Evolutionary conservation across 805 yeast species (phyloP).

Genomic region (Ogataea populi-albae): DNA sequence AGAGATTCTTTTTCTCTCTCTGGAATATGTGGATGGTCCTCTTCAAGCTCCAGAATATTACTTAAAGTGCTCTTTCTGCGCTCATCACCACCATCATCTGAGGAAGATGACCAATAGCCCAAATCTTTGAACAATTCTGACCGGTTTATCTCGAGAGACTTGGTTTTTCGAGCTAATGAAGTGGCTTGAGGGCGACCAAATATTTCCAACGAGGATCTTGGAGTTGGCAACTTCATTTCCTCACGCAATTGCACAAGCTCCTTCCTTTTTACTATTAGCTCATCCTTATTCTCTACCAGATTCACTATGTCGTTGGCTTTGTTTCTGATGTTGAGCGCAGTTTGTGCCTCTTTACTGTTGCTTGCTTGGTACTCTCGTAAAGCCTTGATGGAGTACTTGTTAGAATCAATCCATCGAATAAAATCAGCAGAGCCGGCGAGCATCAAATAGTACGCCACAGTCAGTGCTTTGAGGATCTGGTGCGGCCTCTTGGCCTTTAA

Average conservation of each 20-base stretch:
- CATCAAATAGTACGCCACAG: conserved; percentile 49
- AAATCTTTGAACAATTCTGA: conserved; percentile 17
- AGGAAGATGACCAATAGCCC: conserved; percentile 12
- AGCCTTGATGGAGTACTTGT: conserved; percentile 31
- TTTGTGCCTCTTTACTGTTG: conserved; percentile 19
- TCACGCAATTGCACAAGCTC: conserved; percentile 39
- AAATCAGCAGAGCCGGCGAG: conserved; percentile 54
- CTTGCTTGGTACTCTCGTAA: conserved; percentile 30
- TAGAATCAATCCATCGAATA: conserved; percentile 44
- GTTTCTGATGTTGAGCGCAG: conserved; percentile 35
- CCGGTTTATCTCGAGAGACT: conserved; percentile 32
- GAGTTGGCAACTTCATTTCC: conserved; percentile 37
- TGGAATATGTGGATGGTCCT: conserved; percentile 10
- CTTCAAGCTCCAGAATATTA: conserved; percentile 20
- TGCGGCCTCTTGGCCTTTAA: conserved; percentile 37
- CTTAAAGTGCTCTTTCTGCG: conserved; percentile 13
- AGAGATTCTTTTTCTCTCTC: too few relatives aligned
- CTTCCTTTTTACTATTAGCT: conserved; percentile 39
- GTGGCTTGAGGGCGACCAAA: conserved; percentile 25
- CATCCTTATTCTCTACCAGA: conserved; percentile 31
- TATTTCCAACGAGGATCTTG: conserved; percentile 26
- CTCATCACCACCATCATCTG: conserved; percentile 17
- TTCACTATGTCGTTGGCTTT: conserved; percentile 36
- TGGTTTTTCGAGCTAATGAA: conserved; percentile 6
- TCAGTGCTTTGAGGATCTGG: conserved; percentile 47